Evolutionary conservation across 2,329 filamentous ascomycete species (phyloP).

Genomic region (Coccinonectria pachysandricola): DNA sequence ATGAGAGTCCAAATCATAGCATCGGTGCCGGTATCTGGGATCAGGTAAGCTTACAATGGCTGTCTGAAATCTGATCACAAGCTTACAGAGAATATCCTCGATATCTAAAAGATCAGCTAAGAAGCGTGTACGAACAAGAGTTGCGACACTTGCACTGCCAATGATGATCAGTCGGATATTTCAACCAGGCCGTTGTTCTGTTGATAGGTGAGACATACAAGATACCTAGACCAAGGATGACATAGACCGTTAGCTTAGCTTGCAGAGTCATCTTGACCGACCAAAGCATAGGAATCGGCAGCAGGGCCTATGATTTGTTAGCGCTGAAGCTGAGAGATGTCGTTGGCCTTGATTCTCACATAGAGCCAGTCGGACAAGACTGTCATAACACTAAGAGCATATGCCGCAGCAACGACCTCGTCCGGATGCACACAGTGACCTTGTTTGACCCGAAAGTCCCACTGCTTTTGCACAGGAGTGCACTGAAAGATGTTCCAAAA

Average conservation of each 20-base stretch:
- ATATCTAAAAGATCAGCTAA: slow-evolving; percentile 33
- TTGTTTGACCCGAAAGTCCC: slow-evolving; percentile 38
- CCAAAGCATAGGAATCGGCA: slow-evolving; percentile 46
- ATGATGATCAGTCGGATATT: too few species aligned
- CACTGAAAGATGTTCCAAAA: slow-evolving; percentile 45
- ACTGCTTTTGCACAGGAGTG: slow-evolving; percentile 38
- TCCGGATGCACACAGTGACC: slow-evolving; percentile 33
- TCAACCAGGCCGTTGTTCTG: too few species aligned
- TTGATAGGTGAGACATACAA: too few species aligned
- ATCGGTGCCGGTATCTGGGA: slow-evolving; percentile 36
- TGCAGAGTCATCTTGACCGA: slow-evolving; percentile 41
- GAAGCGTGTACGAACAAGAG: slow-evolving; percentile 40
- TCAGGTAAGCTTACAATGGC: slow-evolving; percentile 12
- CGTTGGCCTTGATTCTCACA: too few species aligned
- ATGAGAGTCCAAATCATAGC: slow-evolving; percentile 48
- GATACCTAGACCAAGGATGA: slow-evolving; percentile 38
- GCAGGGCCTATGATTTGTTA: slow-evolving; percentile 37
- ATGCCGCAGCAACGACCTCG: slow-evolving; percentile 37
- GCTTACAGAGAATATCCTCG: slow-evolving; percentile 37
- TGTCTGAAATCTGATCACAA: too few species aligned
- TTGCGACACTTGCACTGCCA: slow-evolving; percentile 41
- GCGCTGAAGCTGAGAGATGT: too few species aligned
- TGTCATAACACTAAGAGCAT: slow-evolving; percentile 41
- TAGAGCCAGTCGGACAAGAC: slow-evolving; percentile 46
- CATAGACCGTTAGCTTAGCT: slow-evolving; percentile 40